Percentiles rank a stretch among this genome's conserved stretches.
Evolutionary conservation across 2,329 filamentous ascomycete species (phyloP).

Genomic region (Calonectria pseudoreteaudii): DNA sequence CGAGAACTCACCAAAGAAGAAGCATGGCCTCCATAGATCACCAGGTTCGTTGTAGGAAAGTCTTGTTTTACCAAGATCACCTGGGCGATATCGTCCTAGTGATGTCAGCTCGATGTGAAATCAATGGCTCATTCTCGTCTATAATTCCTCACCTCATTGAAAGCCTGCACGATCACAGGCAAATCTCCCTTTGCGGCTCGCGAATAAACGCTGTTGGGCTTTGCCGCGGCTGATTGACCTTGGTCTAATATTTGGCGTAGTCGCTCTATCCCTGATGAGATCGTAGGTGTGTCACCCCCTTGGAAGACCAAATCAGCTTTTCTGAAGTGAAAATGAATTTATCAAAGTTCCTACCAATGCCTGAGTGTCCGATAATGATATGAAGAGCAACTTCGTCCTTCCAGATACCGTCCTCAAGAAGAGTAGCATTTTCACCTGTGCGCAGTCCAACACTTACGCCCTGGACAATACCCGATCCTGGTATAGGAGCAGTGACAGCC

Average conservation of each 20-base stretch:
- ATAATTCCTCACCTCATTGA: neutral
- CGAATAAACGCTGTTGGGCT: neutral
- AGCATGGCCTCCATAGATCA: slow-evolving; percentile 1
- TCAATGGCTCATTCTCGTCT: too few relatives aligned
- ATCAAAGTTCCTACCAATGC: neutral
- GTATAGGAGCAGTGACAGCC: neutral
- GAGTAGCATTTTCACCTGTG: neutral
- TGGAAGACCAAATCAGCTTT: neutral
- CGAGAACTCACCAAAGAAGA: neutral
- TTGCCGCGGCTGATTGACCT: neutral
- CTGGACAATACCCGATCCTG: neutral
- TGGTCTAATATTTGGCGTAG: neutral
- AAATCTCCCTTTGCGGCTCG: neutral
- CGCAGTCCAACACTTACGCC: neutral
- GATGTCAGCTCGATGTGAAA: neutral
- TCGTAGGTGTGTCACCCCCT: neutral
- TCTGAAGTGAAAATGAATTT: too few relatives aligned
- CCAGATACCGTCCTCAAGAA: neutral
- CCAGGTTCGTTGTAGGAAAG: neutral
- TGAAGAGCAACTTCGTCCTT: neutral
- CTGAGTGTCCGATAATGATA: neutral
- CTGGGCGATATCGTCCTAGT: slow-evolving; percentile 2
- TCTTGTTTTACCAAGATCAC: neutral
- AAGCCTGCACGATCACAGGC: neutral
- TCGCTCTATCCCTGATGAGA: neutral